Evolutionary conservation across 2,329 filamentous ascomycete genomes (phyloP), one percentile per base, ranked within the genome.

Genomic region (Aspergillus fijiensis): DNA sequence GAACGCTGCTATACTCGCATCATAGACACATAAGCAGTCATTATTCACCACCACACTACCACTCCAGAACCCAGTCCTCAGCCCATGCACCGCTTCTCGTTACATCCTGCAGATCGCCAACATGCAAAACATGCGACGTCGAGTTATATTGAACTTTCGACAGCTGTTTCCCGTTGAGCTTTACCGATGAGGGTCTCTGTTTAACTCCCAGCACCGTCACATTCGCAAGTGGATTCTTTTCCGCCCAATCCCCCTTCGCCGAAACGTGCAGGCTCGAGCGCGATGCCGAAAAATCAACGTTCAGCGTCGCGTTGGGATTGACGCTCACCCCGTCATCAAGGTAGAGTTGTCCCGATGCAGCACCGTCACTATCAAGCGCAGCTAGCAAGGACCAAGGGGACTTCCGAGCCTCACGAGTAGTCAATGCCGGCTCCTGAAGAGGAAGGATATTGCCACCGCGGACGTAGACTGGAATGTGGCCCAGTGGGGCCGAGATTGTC

Each of bases 241-340:
- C 87, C 10, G 75, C 71, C 72, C 81, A 90, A 2, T 69, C 72
- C 0, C 88, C 88, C 1, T 73, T 64, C 0, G 82, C 78, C 4
- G 70, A 74, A 0, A 81, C 84, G 42, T 77, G 78, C 4, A 90
- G 70, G 5, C 76, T 75, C 0, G 77, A 79, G 3, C 58, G 33
- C 5, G 62, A 59, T 7, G 63, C 70, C 23, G 39, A 52, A 59
- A 73, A 73, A 5, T 79, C 69, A 25, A 91, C 82, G 61, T 79
- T 80, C 5, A 87, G 79, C 0, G 82, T 87, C 0, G 80, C 77
- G 12, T 82, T 78, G 0, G 84, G 87, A 35, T 74, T 67, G 7
- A 91, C 60, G 58, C 86, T 89, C 75, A 88, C 88, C 1, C 90
- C 90, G 66, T 94, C 90, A 67, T 93, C 90, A 7, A 92, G 70